These are phyloP conservation scores for Anthoceros angustus DNA, from an alignment of 225 moss, liverwort and hornwort species.

Conservation along the genomic window DNA sequence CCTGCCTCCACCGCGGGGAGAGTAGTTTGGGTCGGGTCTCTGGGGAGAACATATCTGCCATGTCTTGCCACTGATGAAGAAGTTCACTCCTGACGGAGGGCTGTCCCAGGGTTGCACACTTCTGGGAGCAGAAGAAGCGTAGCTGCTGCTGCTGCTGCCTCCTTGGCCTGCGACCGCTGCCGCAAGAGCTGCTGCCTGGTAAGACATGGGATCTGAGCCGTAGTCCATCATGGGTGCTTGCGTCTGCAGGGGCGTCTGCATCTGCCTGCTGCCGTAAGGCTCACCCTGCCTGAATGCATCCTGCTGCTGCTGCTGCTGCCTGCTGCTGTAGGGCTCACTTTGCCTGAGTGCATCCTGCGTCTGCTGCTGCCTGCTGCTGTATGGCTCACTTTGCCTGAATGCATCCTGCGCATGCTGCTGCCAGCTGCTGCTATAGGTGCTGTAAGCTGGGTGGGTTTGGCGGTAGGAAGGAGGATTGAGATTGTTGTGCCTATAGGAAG, in stretches of 20 bases:
- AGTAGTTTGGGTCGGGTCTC: background rate
- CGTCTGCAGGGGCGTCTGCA: too few species aligned
- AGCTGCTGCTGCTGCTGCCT: background rate
- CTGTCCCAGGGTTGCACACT: background rate
- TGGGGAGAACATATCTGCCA: slow-evolving; percentile 4
- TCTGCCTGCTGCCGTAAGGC: too few species aligned
- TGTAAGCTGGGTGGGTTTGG: slow-evolving; percentile 4
- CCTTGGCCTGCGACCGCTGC: too few species aligned
- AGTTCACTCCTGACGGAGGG: background rate
- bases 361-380: background rate
- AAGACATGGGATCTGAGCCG: too few species aligned
- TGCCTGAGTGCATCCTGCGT: background rate
- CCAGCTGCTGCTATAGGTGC: background rate
- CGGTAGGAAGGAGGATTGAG: background rate
- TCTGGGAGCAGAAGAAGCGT: background rate
- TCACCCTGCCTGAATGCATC: too few species aligned
- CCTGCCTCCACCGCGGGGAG: background rate
- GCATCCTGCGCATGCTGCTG: background rate
- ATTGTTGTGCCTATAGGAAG: background rate
- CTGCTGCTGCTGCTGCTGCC: too few species aligned
- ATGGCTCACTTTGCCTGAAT: background rate
- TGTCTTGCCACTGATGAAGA: background rate
- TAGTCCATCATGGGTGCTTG: too few species aligned
- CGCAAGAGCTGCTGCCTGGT: too few species aligned
- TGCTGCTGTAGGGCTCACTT: too few species aligned